Percentiles rank a stretch among this genome's conserved stretches.
Conservation (phyloP, 2,329 filamentous ascomycete genomes). For the Verticillium isaacii region DNA sequence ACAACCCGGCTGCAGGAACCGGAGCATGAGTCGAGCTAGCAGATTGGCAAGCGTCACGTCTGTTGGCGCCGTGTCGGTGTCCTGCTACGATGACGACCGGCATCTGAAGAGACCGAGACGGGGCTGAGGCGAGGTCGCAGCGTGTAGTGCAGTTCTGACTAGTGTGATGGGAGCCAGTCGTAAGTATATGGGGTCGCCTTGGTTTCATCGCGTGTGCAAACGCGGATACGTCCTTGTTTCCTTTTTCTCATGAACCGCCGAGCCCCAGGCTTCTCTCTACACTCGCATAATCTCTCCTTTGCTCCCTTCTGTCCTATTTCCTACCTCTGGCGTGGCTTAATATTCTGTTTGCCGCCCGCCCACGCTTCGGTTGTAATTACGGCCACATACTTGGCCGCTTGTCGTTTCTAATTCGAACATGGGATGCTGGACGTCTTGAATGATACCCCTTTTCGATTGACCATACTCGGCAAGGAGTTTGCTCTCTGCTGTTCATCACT, state of each 20-base stretch:
- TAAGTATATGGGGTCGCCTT: neutral
- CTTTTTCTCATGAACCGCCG: neutral
- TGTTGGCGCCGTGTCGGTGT: neutral
- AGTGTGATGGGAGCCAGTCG: neutral
- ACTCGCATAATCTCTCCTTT: neutral
- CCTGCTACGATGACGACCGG: neutral
- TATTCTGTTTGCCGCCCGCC: conserved; percentile 2
- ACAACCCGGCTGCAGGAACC: conserved; percentile 11
- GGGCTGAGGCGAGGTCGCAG: neutral
- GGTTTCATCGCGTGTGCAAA: neutral
- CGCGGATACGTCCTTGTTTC: neutral
- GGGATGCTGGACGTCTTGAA: conserved; percentile 3
- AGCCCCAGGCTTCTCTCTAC: neutral
- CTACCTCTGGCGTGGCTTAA: conserved; percentile 1
- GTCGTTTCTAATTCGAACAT: neutral
- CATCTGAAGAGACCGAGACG: neutral
- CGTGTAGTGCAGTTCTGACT: neutral
- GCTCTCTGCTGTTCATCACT: neutral
- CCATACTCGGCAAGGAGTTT: neutral
- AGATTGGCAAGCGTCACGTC: neutral
- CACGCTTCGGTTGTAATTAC: neutral
- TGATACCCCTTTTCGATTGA: neutral
- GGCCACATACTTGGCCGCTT: neutral
- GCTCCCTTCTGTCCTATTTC: conserved; percentile 1
- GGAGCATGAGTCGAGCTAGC: neutral